Percentiles rank a stretch among this genome's conserved stretches.
phyloP scores from a whole-genome alignment of 441 rosid species.

The Lepidium campestre region DNA sequence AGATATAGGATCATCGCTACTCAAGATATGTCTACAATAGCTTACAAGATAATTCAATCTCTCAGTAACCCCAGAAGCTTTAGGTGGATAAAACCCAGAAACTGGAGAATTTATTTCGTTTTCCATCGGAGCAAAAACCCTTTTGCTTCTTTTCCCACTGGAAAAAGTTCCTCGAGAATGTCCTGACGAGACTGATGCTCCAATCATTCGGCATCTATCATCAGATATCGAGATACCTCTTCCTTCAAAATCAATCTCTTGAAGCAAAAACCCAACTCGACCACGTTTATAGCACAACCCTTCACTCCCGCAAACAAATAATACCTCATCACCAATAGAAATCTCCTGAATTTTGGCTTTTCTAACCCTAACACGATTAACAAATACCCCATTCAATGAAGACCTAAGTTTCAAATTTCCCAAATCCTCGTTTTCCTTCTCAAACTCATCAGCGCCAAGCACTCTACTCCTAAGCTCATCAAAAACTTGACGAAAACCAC shows the following conservation, averaged over 20 bases:
- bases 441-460: slow-evolving; percentile 28
- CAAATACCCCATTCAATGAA: slow-evolving; percentile 63
- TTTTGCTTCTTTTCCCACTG: slow-evolving; percentile 54
- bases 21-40: slow-evolving; percentile 51
- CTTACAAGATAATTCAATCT: slow-evolving; percentile 40
- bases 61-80: slow-evolving; percentile 26
- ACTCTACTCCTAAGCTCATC: slow-evolving; percentile 42
- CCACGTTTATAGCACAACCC: slow-evolving; percentile 29
- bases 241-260: slow-evolving; percentile 44
- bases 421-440: slow-evolving; percentile 15
- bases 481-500: slow-evolving; percentile 21
- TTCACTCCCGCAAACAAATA: slow-evolving; percentile 51
- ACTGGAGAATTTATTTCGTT: slow-evolving; percentile 23
- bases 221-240: slow-evolving; percentile 23
- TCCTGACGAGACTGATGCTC: slow-evolving; percentile 27
- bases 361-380: slow-evolving; percentile 48
- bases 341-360: slow-evolving; percentile 41
- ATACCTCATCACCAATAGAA: slow-evolving; percentile 65
- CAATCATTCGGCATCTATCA: slow-evolving; percentile 24
- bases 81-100: slow-evolving; percentile 15
- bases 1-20: slow-evolving; percentile 53
- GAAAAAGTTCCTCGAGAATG: slow-evolving; percentile 52
- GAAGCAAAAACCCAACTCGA: slow-evolving; percentile 51
- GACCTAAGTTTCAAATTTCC: slow-evolving; percentile 26
- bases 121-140: slow-evolving; percentile 58